Percentiles rank a stretch among this genome's conserved stretches.
phyloP scores from a whole-genome alignment of 768 basidiomycete genomes.

The Hygrocybe coccinea region DNA sequence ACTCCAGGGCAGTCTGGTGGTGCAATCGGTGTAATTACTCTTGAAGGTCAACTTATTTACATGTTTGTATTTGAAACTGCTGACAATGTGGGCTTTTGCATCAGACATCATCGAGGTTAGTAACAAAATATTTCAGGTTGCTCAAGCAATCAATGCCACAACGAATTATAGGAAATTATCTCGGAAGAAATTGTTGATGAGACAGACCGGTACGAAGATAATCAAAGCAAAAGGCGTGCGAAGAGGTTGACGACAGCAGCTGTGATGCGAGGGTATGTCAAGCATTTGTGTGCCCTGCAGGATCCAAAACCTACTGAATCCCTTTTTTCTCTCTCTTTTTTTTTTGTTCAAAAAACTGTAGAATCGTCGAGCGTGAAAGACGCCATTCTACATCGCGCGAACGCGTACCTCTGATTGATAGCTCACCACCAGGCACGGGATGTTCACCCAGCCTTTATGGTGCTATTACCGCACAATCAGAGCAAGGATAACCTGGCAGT shows the following conservation, averaged over 20 bases:
- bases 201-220: slow-evolving; percentile 86
- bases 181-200: slow-evolving; percentile 95
- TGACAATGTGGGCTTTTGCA: not conserved
- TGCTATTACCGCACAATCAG: not conserved
- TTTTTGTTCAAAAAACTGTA: slow-evolving; percentile 20
- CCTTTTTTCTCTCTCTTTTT: no score
- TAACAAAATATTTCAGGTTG: slow-evolving; percentile 2
- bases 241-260: slow-evolving; percentile 66
- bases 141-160: not conserved
- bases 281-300: not conserved
- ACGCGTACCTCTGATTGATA: slow-evolving; percentile 29
- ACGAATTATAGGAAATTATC: slow-evolving; percentile 71
- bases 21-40: slow-evolving; percentile 85
- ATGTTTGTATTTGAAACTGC: not conserved
- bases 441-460: not conserved
- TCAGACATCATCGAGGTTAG: slow-evolving; percentile 70
- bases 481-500: no score
- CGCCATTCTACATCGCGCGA: slow-evolving; percentile 30
- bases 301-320: not conserved
- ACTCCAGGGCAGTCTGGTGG: slow-evolving; percentile 82
- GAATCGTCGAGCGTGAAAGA: slow-evolving; percentile 54
- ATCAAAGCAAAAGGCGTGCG: slow-evolving; percentile 71
- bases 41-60: slow-evolving; percentile 55
- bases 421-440: not conserved
- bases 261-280: slow-evolving; percentile 70